Conservation (phyloP, 2,329 filamentous ascomycete species). For the Neoascochyta sp. region DNA sequence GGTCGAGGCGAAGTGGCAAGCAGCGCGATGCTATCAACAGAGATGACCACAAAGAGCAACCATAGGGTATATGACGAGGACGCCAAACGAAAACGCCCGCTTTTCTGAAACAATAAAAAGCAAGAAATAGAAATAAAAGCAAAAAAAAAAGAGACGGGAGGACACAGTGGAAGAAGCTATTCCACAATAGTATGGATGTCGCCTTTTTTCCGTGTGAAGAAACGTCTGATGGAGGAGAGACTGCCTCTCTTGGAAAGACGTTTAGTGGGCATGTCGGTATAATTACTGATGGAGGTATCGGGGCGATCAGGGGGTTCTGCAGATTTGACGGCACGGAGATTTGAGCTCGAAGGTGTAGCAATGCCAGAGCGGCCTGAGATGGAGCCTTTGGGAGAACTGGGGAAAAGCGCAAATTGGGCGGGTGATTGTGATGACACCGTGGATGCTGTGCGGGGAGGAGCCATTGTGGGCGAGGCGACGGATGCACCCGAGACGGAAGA, state of each 20-base stretch:
- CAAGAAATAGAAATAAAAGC: constrained; percentile 12
- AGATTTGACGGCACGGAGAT: constrained; percentile 9
- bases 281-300: constrained; percentile 27
- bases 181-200: constrained; percentile 34
- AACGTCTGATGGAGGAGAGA: constrained; percentile 33
- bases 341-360: constrained; percentile 21
- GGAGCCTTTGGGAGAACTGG: constrained; percentile 34
- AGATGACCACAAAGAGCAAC: constrained; percentile 6
- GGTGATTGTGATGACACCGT: constrained; percentile 29
- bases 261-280: constrained; percentile 16
- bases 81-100: constrained; percentile 12
- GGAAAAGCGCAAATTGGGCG: constrained; percentile 36
- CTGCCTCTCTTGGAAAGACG: constrained; percentile 33
- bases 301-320: constrained; percentile 23
- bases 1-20: too few species aligned
- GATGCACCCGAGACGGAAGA: constrained; percentile 38
- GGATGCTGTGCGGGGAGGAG: constrained; percentile 28
- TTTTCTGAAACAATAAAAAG: constrained; percentile 8
- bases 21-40: constrained; percentile 3
- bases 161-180: constrained; percentile 13
- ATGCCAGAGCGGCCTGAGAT: constrained; percentile 25
- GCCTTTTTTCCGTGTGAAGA: constrained; percentile 37
- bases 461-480: constrained; percentile 24
- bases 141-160: constrained; percentile 6
- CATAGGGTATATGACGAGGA: constrained; percentile 12